Base-by-base conservation (phyloP, 108 stramenopile species). In the Tribonema minus region DNA sequence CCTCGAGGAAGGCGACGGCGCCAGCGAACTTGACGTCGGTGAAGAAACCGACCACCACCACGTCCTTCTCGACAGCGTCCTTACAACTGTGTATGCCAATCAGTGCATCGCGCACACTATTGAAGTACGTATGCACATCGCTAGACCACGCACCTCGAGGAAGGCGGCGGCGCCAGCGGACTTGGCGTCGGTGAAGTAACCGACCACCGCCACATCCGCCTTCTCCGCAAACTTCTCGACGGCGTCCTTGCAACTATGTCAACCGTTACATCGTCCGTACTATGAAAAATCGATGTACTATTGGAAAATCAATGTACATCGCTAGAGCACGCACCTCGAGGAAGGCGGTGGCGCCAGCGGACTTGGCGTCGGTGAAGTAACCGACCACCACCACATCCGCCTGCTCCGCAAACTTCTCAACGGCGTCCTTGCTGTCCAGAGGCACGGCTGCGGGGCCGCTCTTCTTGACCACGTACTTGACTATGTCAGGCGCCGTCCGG, bases 381-480 rank as follows among this genome's bases (percentile, higher is more conserved):
- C 86, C 88, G 31, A 88, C 5, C n/a, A 86, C 88, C 28, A 84
- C 77, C 27, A 72, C 87, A 28, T 81, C 83, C 20, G 15, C 40
- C 33, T 74, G 36, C 31, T 36, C 87, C 68, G 67, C 58, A 72
- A 87, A 81, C 15, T 20, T 72, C 29, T 37, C 81, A 2, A 81
- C 70, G 29, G 82, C 87, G 29, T 59, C 88, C 40, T n/a, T n/a
- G n/a, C n/a, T n/a, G n/a, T n/a, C n/a, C n/a, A n/a, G n/a, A n/a
- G n/a, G n/a, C n/a, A n/a, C n/a, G 38, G 79, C 78, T 25, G 86
- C 60, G 35, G 88, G 88, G 38, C 88, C 88, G 25, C 84, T 68
- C 82, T 88, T 86, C 87, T 88, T 88, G 39, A 39, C 58, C 41
- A 88, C 66, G 83, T 86, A 89, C 27, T 31, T 37, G 61, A 85